These are phyloP conservation scores for Canavalia ensiformis DNA, from an alignment of 306 rosid species.

Conservation along the genomic window DNA sequence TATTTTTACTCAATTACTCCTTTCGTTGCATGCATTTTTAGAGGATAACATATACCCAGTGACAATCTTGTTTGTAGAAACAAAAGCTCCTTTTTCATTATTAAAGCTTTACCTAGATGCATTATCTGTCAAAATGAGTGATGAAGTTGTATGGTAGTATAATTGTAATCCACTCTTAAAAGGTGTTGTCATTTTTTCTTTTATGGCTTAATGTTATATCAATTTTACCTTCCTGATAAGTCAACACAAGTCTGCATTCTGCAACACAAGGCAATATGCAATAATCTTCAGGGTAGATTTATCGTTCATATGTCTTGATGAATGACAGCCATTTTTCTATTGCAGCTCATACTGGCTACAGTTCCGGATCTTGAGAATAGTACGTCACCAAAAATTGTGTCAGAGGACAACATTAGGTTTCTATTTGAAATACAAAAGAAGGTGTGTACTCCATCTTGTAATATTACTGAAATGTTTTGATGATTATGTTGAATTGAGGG, in stretches of 20 bases:
- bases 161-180: constrained; percentile 16
- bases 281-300: constrained; percentile 27
- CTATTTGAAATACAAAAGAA: constrained; percentile 91
- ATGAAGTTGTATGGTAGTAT: constrained; percentile 12
- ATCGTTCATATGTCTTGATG: constrained; percentile 36
- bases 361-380: constrained; percentile 67
- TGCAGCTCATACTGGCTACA: constrained; percentile 85
- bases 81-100: neutral
- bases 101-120: constrained; percentile 1
- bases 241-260: constrained; percentile 27
- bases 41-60: constrained; percentile 26
- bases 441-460: constrained; percentile 58
- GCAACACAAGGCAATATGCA: constrained; percentile 26
- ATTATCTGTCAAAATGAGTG: constrained; percentile 33
- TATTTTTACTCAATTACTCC: constrained; percentile 36
- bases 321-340: constrained; percentile 32
- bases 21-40: constrained; percentile 36
- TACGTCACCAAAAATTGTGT: constrained; percentile 78
- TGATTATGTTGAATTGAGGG: constrained; percentile 48
- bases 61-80: constrained; percentile 22
- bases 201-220: constrained; percentile 35
- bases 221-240: constrained; percentile 20
- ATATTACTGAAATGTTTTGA: constrained; percentile 39
- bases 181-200: constrained; percentile 17
- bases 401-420: constrained; percentile 83